Base-by-base conservation (phyloP, 1,284 basidiomycete genomes). In the Irpex lacteus region DNA sequence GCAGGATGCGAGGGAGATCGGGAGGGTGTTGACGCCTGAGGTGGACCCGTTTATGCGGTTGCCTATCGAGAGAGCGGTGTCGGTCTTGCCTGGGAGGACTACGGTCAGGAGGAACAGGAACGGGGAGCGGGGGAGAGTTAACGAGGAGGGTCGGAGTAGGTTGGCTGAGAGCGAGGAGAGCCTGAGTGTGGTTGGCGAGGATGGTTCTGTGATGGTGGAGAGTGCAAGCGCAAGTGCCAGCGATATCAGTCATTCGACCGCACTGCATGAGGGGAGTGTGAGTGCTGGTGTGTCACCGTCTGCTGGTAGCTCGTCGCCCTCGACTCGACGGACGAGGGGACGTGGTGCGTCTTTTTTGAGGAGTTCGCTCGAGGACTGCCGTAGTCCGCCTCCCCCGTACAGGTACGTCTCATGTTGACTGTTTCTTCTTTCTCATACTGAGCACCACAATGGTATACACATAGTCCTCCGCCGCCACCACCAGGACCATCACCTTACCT, bases 21-120 rank as follows among this genome's bases (percentile, higher is more conserved):
- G 71, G 5, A 69, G 75, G 32, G 75, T 76, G 4, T 66, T 76
- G 3, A 76, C 75, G 6, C 75, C 73, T 2, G 74, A 75, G 57
- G 66, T 65, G 6, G 75, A 76, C 65, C 75, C 75, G 1, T 76
- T 76, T 59, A 70, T 69, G 60, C 74, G 75, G 65, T 13, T 47
- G 9, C 40, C 40, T 11, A 68, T 66, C 9, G 71, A 72, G 11
- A 70, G 73, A 11, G 59, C 63, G 6, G 54, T 60, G 4, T 50
- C 58, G 6, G 7, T 56, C 32, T 34, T 34, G 26, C 54, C 32
- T 3, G 32, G 36, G 32, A 56, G 54, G 32, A 32, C 2, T 32
- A 4, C 32, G 3, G 3, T 32, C 32, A 32, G 32, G 32, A 4
- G 32, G 2, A 4, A 32, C 32, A 32, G 32, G 54, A 4, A 26